Percentiles rank a stretch among this genome's conserved stretches.
These are phyloP conservation scores for Alternaria hordeiaustralica DNA, from an alignment of 2,329 filamentous ascomycete species.

Conservation along the genomic window DNA sequence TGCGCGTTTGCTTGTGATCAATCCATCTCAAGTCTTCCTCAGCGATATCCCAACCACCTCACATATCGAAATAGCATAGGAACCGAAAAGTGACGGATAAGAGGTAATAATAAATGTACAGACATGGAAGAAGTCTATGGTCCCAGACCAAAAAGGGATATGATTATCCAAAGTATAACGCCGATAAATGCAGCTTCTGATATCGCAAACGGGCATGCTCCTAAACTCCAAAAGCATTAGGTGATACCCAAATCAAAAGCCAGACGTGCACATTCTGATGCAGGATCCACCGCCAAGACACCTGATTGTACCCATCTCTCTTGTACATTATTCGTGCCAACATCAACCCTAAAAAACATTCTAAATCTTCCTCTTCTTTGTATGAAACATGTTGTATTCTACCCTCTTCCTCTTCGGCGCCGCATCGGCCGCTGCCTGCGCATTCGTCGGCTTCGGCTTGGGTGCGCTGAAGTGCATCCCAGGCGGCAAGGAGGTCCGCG, in stretches of 20 bases:
- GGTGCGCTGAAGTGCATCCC: slow-evolving; percentile 41
- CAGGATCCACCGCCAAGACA: background rate
- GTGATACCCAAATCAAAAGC: background rate
- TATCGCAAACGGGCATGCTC: background rate
- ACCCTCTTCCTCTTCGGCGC: slow-evolving; percentile 26
- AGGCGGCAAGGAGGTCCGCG: slow-evolving; percentile 34
- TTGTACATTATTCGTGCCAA: background rate
- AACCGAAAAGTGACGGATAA: background rate
- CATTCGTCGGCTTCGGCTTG: slow-evolving; percentile 21
- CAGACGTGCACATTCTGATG: background rate
- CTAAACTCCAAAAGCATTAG: background rate
- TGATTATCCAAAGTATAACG: background rate
- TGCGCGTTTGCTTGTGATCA: background rate
- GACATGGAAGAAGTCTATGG: background rate
- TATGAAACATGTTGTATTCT: slow-evolving; percentile 29
- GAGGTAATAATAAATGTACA: background rate
- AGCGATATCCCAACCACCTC: background rate
- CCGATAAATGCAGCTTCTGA: background rate
- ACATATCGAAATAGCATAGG: background rate
- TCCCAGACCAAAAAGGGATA: background rate
- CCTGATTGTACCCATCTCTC: background rate
- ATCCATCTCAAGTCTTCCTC: background rate
- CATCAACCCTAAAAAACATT: background rate
- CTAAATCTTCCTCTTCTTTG: slow-evolving; percentile 21
- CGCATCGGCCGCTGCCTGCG: slow-evolving; percentile 14